Evolutionary conservation across 2,329 filamentous ascomycete species (phyloP), one percentile per base, ranked within the genome.

Genomic region (Alternaria longipes): DNA sequence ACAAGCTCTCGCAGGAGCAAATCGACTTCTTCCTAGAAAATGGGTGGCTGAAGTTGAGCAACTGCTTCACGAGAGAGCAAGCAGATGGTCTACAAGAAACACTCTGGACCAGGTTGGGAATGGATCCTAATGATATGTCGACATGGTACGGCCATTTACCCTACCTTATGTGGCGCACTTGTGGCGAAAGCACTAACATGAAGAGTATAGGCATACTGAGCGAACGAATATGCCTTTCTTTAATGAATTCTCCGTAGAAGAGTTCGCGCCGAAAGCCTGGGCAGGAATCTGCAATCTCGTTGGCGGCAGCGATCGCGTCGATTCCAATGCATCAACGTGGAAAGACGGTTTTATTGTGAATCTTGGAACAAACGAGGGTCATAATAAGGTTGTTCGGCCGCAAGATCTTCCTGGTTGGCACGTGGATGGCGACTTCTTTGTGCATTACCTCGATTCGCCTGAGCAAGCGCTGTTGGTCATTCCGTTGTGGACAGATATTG

Each of bases 341-440:
- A 83, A 83, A 65, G 89, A 91, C 78, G 84, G 84, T 4, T 84
- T 91, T 57, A 91, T 91, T 68, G 88, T 91, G 41, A 91, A 91
- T 75, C 82, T 91, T 8, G 90, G 90, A 12, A 86, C 83, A 3
- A 73, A 75, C 2, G 72, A 82, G 52, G 80, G 80, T 49, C 84
- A 86, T 61, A 83, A 84, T 5, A 81, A 81, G 51, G 80, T 82
- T 8, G 75, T 84, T 3, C 76, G 81, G 36, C 87, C 87, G 0
- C 80, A 83, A 52, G 82, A 86, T 0, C 78, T 90, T 22, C 70
- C 81, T 8, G 81, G 81, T 22, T 91, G 89, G 89, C 89, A 91
- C 75, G 87, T 90, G 18, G 89, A 91, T 75, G 89, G 89, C 8
- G 89, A 91, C 67, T 91, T 90, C 75, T 91, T 91, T 73, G 83